Evolutionary conservation across 441 rosid species (phyloP), one percentile per base, ranked within the genome.

Genomic region (Viola pubescens): DNA sequence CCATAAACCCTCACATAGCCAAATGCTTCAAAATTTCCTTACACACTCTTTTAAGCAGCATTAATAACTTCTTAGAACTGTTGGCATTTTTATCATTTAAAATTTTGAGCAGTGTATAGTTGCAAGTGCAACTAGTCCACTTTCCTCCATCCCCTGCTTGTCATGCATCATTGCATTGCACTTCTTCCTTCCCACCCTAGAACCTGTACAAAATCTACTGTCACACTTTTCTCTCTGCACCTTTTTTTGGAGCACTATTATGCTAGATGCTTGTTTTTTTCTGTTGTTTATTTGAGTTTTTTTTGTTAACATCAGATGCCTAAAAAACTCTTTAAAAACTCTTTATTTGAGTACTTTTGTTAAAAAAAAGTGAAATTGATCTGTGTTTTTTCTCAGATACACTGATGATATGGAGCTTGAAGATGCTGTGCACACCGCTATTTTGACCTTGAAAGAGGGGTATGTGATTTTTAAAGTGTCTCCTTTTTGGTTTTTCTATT

Each of bases 391-490:
- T 61, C 7, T 6, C 5, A 91, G 98, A 78, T 94, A 87, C 71
- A 84, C 98, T 1, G 98, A 91, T 65, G 99, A 94, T 68, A 88
- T 94, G 98, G 99, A 94, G 77, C 98, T 94, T 49, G 99, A 94
- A 65, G 97, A 91, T 79, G 99, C 98, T 40, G 94, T 94, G 45
- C 99, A 94, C 81, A 94, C 99, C 3, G 98, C 99, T 4, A 91
- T 94, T 48, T 66, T 91, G 74, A 91, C 99, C 7, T 64, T 94
- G 72, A 91, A 94, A 77, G 98, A 94, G 78, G 99, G 98, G 98
- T 94, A 70, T 53, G 80, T 51, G 14, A 16, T 14, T 13, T n/a
- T 41, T 14, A 16, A 34, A 9, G 19, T 4, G 11, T 14, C 53
- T n/a, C 13, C 11, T 44, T 42, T 44, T 8, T 37, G 12, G 6